Evolutionary conservation across 2,329 filamentous ascomycete species (phyloP).

Genomic region (Sarocladiaceae sp.): DNA sequence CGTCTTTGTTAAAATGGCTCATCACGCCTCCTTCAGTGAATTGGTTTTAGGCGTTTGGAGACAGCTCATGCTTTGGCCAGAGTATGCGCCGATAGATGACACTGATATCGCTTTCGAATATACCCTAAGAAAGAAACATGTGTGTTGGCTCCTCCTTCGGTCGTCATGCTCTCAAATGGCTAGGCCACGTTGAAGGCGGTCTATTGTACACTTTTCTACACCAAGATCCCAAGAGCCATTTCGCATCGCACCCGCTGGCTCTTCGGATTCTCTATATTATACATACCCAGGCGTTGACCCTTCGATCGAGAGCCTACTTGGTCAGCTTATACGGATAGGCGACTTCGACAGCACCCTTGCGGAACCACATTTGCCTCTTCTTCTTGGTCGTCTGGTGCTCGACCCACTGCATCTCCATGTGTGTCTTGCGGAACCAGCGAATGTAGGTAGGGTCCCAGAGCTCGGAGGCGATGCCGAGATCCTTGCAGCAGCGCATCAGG

Average conservation of each 20-base stretch:
- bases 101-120: not conserved
- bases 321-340: constrained; percentile 50
- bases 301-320: constrained; percentile 10
- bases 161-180: not conserved
- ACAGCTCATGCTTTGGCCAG: constrained; percentile 1
- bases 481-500: constrained; percentile 97
- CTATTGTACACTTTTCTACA: constrained; percentile 8
- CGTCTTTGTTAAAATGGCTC: not conserved
- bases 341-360: constrained; percentile 70
- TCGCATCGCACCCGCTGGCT: too few species aligned
- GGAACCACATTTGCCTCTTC: constrained; percentile 78
- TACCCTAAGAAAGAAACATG: constrained; percentile 4
- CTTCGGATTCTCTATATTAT: too few species aligned
- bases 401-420: constrained; percentile 77
- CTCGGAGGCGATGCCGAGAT: constrained; percentile 88
- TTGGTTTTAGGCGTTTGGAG: too few species aligned
- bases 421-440: constrained; percentile 67
- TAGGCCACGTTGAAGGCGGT: too few species aligned
- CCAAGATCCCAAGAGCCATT: too few species aligned
- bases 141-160: too few species aligned
- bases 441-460: constrained; percentile 95
- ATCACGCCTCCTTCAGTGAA: not conserved
- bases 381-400: constrained; percentile 85
- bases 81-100: constrained; percentile 1
- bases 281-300: constrained; percentile 13